phyloP scores from a whole-genome alignment of 495 filamentous ascomycete species.

The Coniosporium apollinis region DNA sequence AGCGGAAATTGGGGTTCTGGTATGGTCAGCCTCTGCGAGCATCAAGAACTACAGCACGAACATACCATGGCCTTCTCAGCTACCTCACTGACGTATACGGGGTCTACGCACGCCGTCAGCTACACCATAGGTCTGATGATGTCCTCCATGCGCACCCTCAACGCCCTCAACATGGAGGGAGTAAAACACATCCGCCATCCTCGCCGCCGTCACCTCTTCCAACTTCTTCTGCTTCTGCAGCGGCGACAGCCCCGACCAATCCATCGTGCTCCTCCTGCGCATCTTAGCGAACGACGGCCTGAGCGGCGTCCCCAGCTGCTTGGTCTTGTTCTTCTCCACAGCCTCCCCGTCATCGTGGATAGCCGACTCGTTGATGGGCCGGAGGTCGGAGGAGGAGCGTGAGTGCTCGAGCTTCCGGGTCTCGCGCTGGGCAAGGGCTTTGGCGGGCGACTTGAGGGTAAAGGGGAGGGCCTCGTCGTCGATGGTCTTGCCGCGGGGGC shows the following conservation, averaged over 20 bases:
- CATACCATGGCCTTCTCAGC: constrained; percentile 51
- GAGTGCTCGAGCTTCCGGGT: constrained; percentile 45
- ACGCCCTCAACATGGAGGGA: constrained; percentile 43
- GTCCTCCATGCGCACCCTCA: constrained; percentile 14
- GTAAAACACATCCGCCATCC: constrained; percentile 82
- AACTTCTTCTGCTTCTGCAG: constrained; percentile 55
- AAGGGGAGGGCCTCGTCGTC: constrained; percentile 68
- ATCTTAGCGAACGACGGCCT: constrained; percentile 16
- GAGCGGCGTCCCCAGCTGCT: background rate
- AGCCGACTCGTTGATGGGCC: constrained; percentile 4
- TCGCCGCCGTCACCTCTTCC: constrained; percentile 50
- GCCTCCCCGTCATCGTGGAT: constrained; percentile 6
- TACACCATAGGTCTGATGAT: background rate
- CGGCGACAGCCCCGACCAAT: constrained; percentile 51
- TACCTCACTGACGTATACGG: constrained; percentile 82
- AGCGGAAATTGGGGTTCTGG: constrained; percentile 72
- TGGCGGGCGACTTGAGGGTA: constrained; percentile 49
- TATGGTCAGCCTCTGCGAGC: too few species aligned
- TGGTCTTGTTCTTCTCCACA: constrained; percentile 2
- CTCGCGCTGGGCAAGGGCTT: constrained; percentile 45
- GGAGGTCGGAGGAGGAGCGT: constrained; percentile 54
- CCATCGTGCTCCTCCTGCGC: constrained; percentile 50
- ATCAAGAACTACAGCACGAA: background rate
- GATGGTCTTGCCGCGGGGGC: constrained; percentile 53
- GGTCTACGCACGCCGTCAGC: constrained; percentile 33